Conservation (phyloP, 352 stramenopile species). For the Peronospora farinosa region DNA sequence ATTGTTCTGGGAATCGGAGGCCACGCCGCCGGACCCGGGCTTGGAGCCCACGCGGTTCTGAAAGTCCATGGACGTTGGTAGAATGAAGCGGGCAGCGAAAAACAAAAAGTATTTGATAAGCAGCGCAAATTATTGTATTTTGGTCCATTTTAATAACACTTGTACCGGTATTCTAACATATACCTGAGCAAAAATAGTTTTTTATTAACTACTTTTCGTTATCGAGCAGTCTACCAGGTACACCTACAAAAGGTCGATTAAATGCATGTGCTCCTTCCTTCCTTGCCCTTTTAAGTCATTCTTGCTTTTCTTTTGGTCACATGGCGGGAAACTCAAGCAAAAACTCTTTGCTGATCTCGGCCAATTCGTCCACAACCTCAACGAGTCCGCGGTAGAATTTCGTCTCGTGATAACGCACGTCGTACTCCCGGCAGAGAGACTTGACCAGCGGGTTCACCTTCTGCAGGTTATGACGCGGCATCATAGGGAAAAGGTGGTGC, state of each 20-base stretch:
- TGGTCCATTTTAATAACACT: neutral
- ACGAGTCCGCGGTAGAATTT: slow-evolving; percentile 89
- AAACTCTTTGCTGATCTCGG: slow-evolving; percentile 92
- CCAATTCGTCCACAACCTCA: slow-evolving; percentile 92
- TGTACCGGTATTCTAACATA: neutral
- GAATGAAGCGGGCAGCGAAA: neutral
- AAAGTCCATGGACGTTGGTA: slow-evolving; percentile 54
- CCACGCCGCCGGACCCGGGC: slow-evolving; percentile 66
- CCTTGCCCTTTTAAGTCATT: neutral
- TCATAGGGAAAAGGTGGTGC: slow-evolving; percentile 97
- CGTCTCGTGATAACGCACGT: slow-evolving; percentile 94
- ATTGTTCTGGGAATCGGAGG: slow-evolving; percentile 72
- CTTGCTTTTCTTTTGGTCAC: slow-evolving; percentile 56
- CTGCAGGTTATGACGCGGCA: slow-evolving; percentile 93
- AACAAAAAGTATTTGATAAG: neutral
- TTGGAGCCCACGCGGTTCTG: slow-evolving; percentile 83
- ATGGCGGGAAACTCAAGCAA: slow-evolving; percentile 96
- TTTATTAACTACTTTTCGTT: too few relatives aligned
- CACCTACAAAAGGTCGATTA: neutral
- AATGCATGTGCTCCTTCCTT: neutral
- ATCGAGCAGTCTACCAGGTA: too few relatives aligned
- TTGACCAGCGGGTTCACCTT: slow-evolving; percentile 93
- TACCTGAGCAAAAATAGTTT: too few relatives aligned
- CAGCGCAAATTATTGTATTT: neutral
- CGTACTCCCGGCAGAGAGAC: slow-evolving; percentile 95